Base-by-base conservation (phyloP, 2,329 filamentous ascomycete species). In the Fusarium praegraminearum region DNA sequence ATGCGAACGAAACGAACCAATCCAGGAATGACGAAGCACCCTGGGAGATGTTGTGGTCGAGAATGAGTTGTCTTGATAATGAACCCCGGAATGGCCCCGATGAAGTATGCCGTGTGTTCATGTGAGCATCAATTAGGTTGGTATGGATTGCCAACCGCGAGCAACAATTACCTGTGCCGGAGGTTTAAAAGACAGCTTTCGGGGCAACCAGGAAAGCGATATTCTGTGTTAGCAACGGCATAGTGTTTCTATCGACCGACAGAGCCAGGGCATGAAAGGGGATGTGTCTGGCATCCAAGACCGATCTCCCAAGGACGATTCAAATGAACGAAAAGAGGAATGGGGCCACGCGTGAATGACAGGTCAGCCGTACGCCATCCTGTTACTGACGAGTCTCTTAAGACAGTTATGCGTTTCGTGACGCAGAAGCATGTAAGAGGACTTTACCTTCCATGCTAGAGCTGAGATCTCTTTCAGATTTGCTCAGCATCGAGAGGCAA, bases 261-360 rank as follows among this genome's bases (percentile, higher is more conserved):
- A 18, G 5, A 9, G 11, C 36, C 16, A 30, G 18, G 13, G 16
- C 26, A 46, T 22, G 26, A 43, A 35, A 9, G 20, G 36, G 22
- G n/a, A 8, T 7, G 26, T 46, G 15, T 28, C 13, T 32, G 10
- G n/a, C 10, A 30, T 28, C 7, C 15, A 9, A 33, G 12, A 22
- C 33, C 30, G 8, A 46, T 10, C 5, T 5, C 22, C 22, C 32
- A 38, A 50, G 24, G 28, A 15, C 11, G 16, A 50, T 51, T 52
- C 53, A 47, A 59, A 59, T 59, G 58, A 68, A 59, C 44, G 36
- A 18, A 5, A 22, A 20, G n/a, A 32, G 49, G 40, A 11, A 22
- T 22, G 26, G 20, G 24, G 22, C 12, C 28, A 16, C 8, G 16
- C n/a, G n/a, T 58, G 30, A 40, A 33, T 35, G 16, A 22, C n/a